phyloP scores from a whole-genome alignment of 2,329 filamentous ascomycete genomes.

The Massarina eburnea region DNA sequence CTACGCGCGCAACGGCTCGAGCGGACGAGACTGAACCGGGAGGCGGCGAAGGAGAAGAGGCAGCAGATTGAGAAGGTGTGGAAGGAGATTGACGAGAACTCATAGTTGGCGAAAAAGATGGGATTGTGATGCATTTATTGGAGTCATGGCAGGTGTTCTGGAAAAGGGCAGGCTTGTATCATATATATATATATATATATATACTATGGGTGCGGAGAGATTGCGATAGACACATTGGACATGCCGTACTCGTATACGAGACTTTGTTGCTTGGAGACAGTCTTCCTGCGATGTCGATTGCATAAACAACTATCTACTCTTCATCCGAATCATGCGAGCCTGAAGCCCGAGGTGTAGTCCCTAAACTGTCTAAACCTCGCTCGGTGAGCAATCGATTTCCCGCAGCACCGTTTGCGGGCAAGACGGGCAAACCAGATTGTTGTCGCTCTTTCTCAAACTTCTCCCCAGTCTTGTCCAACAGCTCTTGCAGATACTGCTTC shows the following conservation, averaged over 20 bases:
- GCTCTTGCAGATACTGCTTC: conserved; percentile 76
- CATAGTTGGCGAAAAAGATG: conserved; percentile 25
- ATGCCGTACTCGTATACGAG: not conserved
- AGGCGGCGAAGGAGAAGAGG: conserved; percentile 67
- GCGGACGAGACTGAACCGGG: conserved; percentile 75
- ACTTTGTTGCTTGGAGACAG: not conserved
- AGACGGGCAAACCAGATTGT: conserved; percentile 47
- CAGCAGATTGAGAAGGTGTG: conserved; percentile 75
- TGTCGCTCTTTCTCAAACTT: conserved; percentile 63
- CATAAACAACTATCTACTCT: conserved; percentile 20
- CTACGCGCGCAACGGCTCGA: conserved; percentile 78
- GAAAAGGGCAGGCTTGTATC: not conserved
- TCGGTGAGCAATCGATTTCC: conserved; percentile 32
- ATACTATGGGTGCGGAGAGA: not conserved
- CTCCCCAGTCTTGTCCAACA: conserved; percentile 79
- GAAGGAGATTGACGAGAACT: conserved; percentile 75
- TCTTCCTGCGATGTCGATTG: not conserved
- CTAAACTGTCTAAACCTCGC: conserved; percentile 40
- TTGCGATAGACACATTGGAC: no score
- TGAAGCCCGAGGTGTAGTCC: conserved; percentile 35
- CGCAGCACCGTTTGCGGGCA: conserved; percentile 29
- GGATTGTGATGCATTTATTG: not conserved
- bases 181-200: not conserved
- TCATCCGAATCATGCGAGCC: conserved; percentile 27
- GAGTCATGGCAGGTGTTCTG: conserved; percentile 2